phyloP scores from a whole-genome alignment of 192 early-diverging fungal species.

The Anaeromyces robustus region DNA sequence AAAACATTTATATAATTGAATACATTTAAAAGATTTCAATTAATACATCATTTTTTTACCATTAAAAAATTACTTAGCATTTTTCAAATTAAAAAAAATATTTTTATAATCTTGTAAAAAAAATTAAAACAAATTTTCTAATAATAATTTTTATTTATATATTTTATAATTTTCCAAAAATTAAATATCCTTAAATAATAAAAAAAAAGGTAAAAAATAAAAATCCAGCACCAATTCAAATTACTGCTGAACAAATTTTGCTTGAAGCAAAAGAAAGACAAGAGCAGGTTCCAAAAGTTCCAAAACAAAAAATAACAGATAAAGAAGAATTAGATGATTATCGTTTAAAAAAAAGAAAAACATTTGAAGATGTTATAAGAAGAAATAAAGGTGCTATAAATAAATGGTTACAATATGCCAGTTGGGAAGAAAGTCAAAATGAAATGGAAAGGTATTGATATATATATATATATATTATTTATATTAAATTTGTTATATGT shows the following conservation, averaged over 20 bases:
- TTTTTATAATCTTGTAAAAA: too few relatives aligned
- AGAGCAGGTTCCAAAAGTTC: constrained; percentile 40
- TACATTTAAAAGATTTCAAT: too few relatives aligned
- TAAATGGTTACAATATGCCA: constrained; percentile 90
- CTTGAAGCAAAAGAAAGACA: constrained; percentile 76
- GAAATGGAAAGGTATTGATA: constrained; percentile 57
- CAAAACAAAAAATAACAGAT: constrained; percentile 81
- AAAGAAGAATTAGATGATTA: constrained; percentile 87
- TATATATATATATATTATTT: neutral
- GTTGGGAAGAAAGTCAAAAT: constrained; percentile 83
- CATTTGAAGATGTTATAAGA: constrained; percentile 83
- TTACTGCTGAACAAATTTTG: constrained; percentile 96
- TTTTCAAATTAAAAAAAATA: too few relatives aligned
- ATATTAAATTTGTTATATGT: too few relatives aligned
- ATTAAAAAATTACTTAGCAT: too few relatives aligned
- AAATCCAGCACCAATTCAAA: constrained; percentile 90
- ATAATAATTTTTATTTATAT: too few relatives aligned
- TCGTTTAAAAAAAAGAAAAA: constrained; percentile 73
- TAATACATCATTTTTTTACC: too few relatives aligned
- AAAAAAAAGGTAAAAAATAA: constrained; percentile 85
- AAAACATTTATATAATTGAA: too few relatives aligned
- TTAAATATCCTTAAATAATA: too few relatives aligned
- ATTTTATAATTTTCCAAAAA: too few relatives aligned
- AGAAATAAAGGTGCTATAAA: constrained; percentile 70
- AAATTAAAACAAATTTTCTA: too few relatives aligned